Conservation (phyloP, 2,329 filamentous ascomycete genomes). For the Aspergillus aculeatus region DNA sequence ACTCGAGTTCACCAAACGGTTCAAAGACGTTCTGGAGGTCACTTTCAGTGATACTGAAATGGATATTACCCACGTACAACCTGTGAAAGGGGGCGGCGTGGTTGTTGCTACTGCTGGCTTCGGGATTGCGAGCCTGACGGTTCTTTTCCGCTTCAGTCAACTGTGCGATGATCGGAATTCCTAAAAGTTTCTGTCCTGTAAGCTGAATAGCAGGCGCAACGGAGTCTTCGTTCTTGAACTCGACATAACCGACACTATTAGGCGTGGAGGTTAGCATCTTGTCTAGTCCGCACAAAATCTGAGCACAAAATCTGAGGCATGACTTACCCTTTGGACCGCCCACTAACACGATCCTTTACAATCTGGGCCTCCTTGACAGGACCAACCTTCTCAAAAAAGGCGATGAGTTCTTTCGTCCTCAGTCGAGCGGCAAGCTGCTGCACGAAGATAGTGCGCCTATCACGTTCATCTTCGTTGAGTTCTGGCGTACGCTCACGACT, state of each 20-base stretch:
- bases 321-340: constrained; percentile 91
- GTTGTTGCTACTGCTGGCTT: constrained; percentile 64
- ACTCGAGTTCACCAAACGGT: constrained; percentile 95
- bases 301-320: constrained; percentile 4
- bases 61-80: constrained; percentile 97
- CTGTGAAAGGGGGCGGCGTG: constrained; percentile 94
- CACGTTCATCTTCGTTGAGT: constrained; percentile 90
- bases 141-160: constrained; percentile 99
- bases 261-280: constrained; percentile 10
- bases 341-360: constrained; percentile 94
- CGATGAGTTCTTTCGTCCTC: constrained; percentile 85
- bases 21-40: constrained; percentile 96
- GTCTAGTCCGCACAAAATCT: constrained; percentile 6
- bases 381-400: constrained; percentile 93
- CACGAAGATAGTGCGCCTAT: constrained; percentile 95
- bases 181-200: constrained; percentile 96
- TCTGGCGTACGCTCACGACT: constrained; percentile 56
- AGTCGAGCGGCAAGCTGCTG: constrained; percentile 95
- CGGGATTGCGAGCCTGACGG: constrained; percentile 83
- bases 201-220: constrained; percentile 92
- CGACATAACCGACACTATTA: constrained; percentile 91
- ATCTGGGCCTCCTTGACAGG: constrained; percentile 97
- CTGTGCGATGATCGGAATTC: constrained; percentile 97
- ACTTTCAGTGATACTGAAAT: constrained; percentile 97
- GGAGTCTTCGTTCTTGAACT: constrained; percentile 95